phyloP scores from a whole-genome alignment of 1,284 basidiomycete species.

The Cystobasidiaceae sp. region DNA sequence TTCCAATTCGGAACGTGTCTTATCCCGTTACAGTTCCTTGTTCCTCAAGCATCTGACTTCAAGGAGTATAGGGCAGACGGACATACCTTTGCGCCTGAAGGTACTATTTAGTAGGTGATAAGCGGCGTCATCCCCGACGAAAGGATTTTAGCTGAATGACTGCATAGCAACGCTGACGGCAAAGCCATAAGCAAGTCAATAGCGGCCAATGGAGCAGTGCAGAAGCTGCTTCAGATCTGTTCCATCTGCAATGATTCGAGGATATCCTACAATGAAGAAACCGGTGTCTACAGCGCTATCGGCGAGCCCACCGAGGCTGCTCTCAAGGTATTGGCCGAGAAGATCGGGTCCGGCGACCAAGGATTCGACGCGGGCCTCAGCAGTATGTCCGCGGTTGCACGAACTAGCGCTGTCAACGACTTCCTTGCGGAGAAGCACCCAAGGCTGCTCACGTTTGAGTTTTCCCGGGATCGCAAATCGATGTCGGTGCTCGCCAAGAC shows the following conservation, averaged over 20 bases:
- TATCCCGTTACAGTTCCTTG: slow-evolving; percentile 58
- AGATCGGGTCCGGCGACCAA: slow-evolving; percentile 54
- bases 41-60: slow-evolving; percentile 58
- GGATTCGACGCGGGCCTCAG: slow-evolving; percentile 55
- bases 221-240: slow-evolving; percentile 78
- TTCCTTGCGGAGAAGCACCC: slow-evolving; percentile 68
- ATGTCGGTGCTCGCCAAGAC: slow-evolving; percentile 84
- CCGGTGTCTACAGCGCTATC: slow-evolving; percentile 70
- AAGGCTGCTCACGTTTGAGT: slow-evolving; percentile 89
- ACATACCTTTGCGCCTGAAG: slow-evolving; percentile 78
- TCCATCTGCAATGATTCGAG: slow-evolving; percentile 90
- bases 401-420: slow-evolving; percentile 77
- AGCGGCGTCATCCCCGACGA: background rate
- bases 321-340: slow-evolving; percentile 87
- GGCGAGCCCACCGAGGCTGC: slow-evolving; percentile 97
- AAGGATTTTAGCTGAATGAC: background rate
- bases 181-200: slow-evolving; percentile 51
- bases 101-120: slow-evolving; percentile 55
- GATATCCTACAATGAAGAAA: slow-evolving; percentile 80
- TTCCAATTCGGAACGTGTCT: background rate
- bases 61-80: slow-evolving; percentile 77
- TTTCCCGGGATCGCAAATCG: slow-evolving; percentile 95
- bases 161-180: background rate
- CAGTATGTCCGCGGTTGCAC: slow-evolving; percentile 57
- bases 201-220: slow-evolving; percentile 61